phyloP scores from a whole-genome alignment of 176 grass and related monocot species.

The Eleusine coracana region DNA sequence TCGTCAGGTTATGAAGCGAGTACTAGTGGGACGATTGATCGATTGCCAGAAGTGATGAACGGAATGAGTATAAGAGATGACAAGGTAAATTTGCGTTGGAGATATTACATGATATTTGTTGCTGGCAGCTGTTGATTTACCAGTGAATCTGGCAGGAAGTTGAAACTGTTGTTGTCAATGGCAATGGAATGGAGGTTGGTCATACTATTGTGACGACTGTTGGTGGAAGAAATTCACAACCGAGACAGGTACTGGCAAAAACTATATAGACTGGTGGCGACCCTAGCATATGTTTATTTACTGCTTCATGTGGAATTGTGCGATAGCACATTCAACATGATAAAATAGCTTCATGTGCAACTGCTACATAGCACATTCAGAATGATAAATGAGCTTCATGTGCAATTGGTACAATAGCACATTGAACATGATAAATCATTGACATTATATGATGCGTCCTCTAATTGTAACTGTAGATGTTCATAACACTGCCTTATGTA shows the following conservation, averaged over 20 bases:
- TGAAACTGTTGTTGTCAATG: slow-evolving; percentile 71
- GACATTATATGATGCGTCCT: neutral
- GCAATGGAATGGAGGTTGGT: slow-evolving; percentile 70
- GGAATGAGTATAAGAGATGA: slow-evolving; percentile 84
- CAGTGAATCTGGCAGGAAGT: slow-evolving; percentile 49
- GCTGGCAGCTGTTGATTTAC: slow-evolving; percentile 11
- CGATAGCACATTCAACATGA: neutral
- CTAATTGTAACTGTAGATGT: neutral
- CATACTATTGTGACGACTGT: slow-evolving; percentile 74
- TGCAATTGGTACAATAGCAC: neutral
- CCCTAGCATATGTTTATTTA: slow-evolving; percentile 5
- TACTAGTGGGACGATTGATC: slow-evolving; percentile 53
- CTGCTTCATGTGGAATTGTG: slow-evolving; percentile 8
- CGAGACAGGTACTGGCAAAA: slow-evolving; percentile 64
- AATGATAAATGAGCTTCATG: neutral
- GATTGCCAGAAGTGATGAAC: slow-evolving; percentile 62
- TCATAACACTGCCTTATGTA: slow-evolving; percentile 16
- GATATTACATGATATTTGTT: neutral
- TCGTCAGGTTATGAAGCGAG: slow-evolving; percentile 47
- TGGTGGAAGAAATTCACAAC: slow-evolving; percentile 73
- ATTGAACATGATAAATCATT: neutral
- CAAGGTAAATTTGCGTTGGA: slow-evolving; percentile 55
- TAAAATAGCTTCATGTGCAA: slow-evolving; percentile 8
- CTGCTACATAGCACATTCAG: neutral
- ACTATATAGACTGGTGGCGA: neutral